A percentile compares a stretch with the other conserved stretches of the same genome.
These are phyloP conservation scores for Phytophthora litchii DNA, from an alignment of 352 stramenopile genomes.

Conservation along the genomic window DNA sequence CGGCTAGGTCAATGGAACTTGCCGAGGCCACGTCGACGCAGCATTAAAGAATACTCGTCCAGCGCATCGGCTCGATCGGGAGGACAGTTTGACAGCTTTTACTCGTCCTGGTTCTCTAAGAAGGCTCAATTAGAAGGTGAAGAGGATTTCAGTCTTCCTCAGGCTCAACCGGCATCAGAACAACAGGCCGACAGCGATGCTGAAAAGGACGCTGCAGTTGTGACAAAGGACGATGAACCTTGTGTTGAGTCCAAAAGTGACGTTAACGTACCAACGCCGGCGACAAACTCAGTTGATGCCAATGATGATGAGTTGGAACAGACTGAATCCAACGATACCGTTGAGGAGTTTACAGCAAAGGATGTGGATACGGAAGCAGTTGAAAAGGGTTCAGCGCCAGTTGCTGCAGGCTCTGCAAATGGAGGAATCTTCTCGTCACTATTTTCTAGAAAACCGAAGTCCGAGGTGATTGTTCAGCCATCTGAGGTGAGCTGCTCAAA, in stretches of 20 bases:
- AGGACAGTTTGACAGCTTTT: constrained; percentile 72
- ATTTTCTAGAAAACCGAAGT: constrained; percentile 22
- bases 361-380: not conserved
- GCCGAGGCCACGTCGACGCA: constrained; percentile 50
- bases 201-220: constrained; percentile 1
- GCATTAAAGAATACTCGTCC: constrained; percentile 46
- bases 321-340: not conserved
- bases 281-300: not conserved
- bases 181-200: not conserved
- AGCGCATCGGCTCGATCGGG: constrained; percentile 48
- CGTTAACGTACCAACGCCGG: not conserved
- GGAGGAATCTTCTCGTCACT: constrained; percentile 24
- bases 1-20: constrained; percentile 79
- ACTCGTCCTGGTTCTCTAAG: constrained; percentile 75
- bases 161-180: constrained; percentile 4
- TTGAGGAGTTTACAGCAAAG: not conserved
- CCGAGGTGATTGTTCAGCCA: constrained; percentile 11
- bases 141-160: constrained; percentile 8
- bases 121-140: constrained; percentile 51
- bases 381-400: not conserved
- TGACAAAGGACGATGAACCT: not conserved
- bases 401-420: constrained; percentile 5
- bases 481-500: constrained; percentile 1
- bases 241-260: not conserved
- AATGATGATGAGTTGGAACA: not conserved